Percentiles rank a stretch among this genome's conserved stretches.
These are phyloP conservation scores for Tremellales sp. DNA, from an alignment of 1,284 basidiomycete species.

Conservation along the genomic window DNA sequence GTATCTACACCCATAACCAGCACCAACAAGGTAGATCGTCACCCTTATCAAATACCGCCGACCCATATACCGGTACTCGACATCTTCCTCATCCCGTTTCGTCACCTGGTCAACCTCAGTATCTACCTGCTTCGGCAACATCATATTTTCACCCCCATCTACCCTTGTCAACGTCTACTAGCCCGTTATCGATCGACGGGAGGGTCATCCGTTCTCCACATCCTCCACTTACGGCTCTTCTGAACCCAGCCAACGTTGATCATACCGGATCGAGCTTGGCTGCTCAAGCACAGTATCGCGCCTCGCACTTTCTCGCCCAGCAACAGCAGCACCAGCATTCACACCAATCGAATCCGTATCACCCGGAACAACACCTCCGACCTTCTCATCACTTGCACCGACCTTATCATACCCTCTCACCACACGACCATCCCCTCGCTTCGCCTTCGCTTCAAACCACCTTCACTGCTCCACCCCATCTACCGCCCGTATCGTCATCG, in stretches of 20 bases:
- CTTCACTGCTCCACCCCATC: slow-evolving; percentile 1
- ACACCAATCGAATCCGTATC: slow-evolving; percentile 6
- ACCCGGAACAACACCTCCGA: slow-evolving; percentile 5
- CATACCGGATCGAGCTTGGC: background rate
- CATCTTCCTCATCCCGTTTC: background rate
- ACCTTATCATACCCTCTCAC: slow-evolving; percentile 2
- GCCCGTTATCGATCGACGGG: background rate
- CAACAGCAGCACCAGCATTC: slow-evolving; percentile 8
- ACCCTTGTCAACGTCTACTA: slow-evolving; percentile 10
- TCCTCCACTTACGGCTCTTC: slow-evolving; percentile 39
- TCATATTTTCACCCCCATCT: background rate
- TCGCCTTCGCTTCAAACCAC: background rate
- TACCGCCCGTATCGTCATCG: slow-evolving; percentile 2
- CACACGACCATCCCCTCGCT: slow-evolving; percentile 6
- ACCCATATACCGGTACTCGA: background rate
- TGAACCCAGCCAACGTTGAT: slow-evolving; percentile 15
- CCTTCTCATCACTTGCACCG: slow-evolving; percentile 13
- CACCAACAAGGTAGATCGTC: no score
- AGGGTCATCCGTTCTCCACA: slow-evolving; percentile 38
- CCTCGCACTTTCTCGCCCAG: slow-evolving; percentile 5
- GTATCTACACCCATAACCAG: no score
- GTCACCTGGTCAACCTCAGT: background rate
- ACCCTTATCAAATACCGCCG: no score
- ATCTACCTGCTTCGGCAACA: background rate
- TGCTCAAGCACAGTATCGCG: background rate